Conservation (phyloP, 345 rosid genomes). For the Citrus trifoliata region DNA sequence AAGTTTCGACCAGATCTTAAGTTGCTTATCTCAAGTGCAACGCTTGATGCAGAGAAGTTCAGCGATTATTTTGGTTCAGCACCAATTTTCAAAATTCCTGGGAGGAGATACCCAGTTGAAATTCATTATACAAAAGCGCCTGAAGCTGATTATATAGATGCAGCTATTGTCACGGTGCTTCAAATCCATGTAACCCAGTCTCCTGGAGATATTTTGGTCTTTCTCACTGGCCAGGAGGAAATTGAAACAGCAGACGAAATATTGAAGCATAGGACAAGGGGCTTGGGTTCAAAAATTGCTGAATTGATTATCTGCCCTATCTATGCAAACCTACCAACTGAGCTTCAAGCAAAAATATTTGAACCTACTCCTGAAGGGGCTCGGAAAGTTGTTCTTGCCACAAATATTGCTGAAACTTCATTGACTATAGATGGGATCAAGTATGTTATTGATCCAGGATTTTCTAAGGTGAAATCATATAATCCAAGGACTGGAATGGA, state of each 20-base stretch:
- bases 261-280: conserved; percentile 83
- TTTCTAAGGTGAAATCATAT: conserved; percentile 92
- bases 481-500: conserved; percentile 99
- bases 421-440: conserved; percentile 90
- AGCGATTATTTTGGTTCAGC: conserved; percentile 95
- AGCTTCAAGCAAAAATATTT: conserved; percentile 94
- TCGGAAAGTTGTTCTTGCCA: conserved; percentile 90
- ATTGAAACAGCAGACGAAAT: conserved; percentile 94
- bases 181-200: conserved; percentile 82
- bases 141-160: conserved; percentile 96
- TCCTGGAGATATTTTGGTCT: conserved; percentile 87
- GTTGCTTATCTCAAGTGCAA: conserved; percentile 93
- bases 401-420: conserved; percentile 98
- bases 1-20: conserved; percentile 85
- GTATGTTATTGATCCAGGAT: conserved; percentile 96
- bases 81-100: conserved; percentile 94
- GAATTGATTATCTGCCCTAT: conserved; percentile 96
- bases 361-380: conserved; percentile 98
- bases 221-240: conserved; percentile 96
- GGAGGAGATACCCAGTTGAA: conserved; percentile 93
- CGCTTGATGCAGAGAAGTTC: conserved; percentile 96
- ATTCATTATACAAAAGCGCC: conserved; percentile 93
- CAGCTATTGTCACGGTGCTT: conserved; percentile 87
- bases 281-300: conserved; percentile 89
- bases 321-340: conserved; percentile 95